phyloP scores from a whole-genome alignment of 352 stramenopile genomes.

The Phytophthora ohioensis region DNA sequence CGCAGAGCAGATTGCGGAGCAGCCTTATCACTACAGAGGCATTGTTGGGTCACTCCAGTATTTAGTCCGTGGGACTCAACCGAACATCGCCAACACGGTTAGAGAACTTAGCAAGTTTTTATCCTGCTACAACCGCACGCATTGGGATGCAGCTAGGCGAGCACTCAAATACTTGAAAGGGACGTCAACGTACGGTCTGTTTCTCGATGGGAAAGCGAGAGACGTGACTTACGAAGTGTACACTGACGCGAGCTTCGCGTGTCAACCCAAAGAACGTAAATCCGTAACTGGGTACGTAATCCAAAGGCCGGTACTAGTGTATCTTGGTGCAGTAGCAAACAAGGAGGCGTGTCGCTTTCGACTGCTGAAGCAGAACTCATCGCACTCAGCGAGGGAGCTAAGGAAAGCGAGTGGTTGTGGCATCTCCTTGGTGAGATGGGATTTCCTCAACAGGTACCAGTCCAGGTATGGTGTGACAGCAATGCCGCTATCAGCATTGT shows the following conservation, averaged over 20 bases:
- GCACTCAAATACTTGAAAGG: slow-evolving; percentile 34
- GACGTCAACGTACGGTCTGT: slow-evolving; percentile 21
- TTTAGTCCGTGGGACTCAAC: slow-evolving; percentile 32
- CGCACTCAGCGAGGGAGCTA: slow-evolving; percentile 11
- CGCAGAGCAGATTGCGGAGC: slow-evolving; percentile 24
- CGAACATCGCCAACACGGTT: slow-evolving; percentile 41
- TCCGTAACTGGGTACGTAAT: slow-evolving; percentile 8
- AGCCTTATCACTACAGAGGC: slow-evolving; percentile 28
- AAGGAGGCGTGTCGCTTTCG: slow-evolving; percentile 7
- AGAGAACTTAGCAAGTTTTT: slow-evolving; percentile 34
- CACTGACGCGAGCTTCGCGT: slow-evolving; percentile 7
- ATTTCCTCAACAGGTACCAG: slow-evolving; percentile 10
- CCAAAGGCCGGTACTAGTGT: slow-evolving; percentile 6
- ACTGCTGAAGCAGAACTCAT: slow-evolving; percentile 24
- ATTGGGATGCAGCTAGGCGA: slow-evolving; percentile 31
- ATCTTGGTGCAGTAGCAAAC: slow-evolving; percentile 18
- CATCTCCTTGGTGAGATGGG: slow-evolving; percentile 12
- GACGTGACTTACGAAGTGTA: slow-evolving; percentile 10
- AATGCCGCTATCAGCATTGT: slow-evolving; percentile 16
- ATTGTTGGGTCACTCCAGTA: slow-evolving; percentile 39
- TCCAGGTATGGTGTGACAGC: slow-evolving; percentile 17
- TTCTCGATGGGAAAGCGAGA: slow-evolving; percentile 11
- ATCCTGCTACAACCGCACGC: slow-evolving; percentile 43
- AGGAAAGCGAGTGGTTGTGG: slow-evolving; percentile 18
- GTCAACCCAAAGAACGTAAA: slow-evolving; percentile 16